These are phyloP conservation scores for Pyricularia sp. DNA, from an alignment of 2,329 filamentous ascomycete species.

Conservation along the genomic window DNA sequence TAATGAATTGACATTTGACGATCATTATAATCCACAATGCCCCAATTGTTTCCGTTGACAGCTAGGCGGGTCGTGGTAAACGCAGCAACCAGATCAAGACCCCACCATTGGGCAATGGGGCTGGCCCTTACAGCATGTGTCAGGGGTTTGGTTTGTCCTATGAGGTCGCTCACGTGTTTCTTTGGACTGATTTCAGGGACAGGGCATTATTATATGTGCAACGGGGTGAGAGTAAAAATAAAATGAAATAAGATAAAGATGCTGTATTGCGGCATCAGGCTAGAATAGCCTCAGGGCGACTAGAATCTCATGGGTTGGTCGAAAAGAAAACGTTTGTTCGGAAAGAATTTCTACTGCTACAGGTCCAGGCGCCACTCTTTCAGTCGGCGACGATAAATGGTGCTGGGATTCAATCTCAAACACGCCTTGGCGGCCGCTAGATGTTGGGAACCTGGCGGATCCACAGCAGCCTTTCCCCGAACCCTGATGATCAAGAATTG, in stretches of 20 bases:
- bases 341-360: neutral
- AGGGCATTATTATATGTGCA: neutral
- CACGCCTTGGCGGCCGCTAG: neutral
- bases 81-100: neutral
- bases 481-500: neutral
- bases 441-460: neutral
- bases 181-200: neutral
- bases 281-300: neutral
- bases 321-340: neutral
- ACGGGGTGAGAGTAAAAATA: neutral
- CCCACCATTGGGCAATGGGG: neutral
- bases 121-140: neutral
- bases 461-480: neutral
- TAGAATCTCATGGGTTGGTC: neutral
- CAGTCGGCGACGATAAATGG: neutral
- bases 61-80: neutral
- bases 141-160: neutral
- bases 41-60: neutral
- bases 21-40: neutral
- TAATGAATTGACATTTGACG: neutral
- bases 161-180: neutral
- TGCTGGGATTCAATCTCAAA: neutral
- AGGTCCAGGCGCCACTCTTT: neutral
- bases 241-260: neutral
- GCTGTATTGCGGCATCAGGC: neutral